Percentiles rank a stretch among this genome's conserved stretches.
Conservation (phyloP, 345 rosid genomes). For the Melaleuca alternifolia region DNA sequence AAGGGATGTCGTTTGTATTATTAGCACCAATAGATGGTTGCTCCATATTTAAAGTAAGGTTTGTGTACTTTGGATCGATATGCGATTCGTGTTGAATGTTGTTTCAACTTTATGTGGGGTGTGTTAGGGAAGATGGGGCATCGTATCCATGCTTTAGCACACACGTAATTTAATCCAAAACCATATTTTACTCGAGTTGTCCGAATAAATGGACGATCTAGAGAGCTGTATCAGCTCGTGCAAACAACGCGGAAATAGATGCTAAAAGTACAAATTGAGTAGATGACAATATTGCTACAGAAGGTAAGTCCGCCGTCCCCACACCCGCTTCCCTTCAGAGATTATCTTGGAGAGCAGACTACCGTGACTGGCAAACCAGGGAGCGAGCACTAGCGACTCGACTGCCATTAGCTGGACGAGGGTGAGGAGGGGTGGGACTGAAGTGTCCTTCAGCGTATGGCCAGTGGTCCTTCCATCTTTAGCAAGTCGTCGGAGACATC, state of each 20-base stretch:
- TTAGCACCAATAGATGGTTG: too few species aligned
- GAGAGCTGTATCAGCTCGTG: too few species aligned
- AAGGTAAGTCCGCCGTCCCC: not conserved
- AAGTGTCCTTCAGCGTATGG: slow-evolving; percentile 1
- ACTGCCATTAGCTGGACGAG: slow-evolving; percentile 34
- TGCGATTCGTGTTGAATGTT: too few species aligned
- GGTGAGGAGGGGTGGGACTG: slow-evolving; percentile 26
- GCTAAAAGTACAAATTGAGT: not conserved
- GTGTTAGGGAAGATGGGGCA: too few species aligned
- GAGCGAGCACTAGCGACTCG: slow-evolving; percentile 31
- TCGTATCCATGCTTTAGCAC: too few species aligned
- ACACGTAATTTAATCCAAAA: too few species aligned
- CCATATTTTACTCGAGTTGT: too few species aligned
- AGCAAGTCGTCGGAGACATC: not conserved
- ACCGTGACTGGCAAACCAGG: slow-evolving; percentile 33
- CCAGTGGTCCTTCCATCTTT: not conserved
- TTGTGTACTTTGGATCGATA: too few species aligned
- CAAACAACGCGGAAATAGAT: not conserved
- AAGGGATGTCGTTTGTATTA: too few species aligned
- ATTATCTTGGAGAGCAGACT: slow-evolving; percentile 28
- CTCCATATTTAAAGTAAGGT: too few species aligned
- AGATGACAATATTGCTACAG: not conserved
- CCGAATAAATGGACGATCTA: too few species aligned
- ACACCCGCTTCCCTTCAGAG: not conserved
- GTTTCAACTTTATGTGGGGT: too few species aligned